A percentile compares a stretch with the other conserved stretches of the same genome.
Evolutionary conservation across 768 basidiomycete species (phyloP).

Genomic region (Hysterangium stoloniferum): DNA sequence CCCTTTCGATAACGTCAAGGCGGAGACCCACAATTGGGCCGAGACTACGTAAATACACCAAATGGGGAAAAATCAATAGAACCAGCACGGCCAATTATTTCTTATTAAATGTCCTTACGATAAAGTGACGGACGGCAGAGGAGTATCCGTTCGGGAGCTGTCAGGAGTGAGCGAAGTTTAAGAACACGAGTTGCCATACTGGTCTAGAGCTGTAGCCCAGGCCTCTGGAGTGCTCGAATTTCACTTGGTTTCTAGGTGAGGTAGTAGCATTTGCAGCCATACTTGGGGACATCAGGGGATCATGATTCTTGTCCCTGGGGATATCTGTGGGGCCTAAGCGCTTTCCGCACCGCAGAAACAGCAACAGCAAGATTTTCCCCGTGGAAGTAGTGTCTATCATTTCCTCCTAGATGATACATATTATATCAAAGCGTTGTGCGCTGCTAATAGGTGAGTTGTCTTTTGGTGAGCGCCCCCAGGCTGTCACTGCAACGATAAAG

Average conservation of each 20-base stretch:
- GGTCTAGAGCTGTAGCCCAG: background rate
- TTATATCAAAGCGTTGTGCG: too few relatives aligned
- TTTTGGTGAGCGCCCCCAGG: too few relatives aligned
- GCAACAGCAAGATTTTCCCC: too few relatives aligned
- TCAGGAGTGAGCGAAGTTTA: background rate
- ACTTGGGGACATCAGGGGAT: background rate
- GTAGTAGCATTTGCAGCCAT: background rate
- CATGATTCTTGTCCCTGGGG: background rate
- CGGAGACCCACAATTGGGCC: constrained; percentile 5
- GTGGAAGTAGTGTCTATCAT: too few relatives aligned
- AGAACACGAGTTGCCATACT: background rate
- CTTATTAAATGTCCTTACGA: background rate
- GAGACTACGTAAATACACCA: background rate
- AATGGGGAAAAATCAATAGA: background rate
- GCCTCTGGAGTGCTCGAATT: background rate
- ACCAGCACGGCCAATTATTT: background rate
- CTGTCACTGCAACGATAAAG: too few relatives aligned
- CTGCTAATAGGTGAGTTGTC: too few relatives aligned
- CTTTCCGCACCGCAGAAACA: too few relatives aligned
- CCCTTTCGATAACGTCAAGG: background rate
- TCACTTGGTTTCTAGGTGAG: background rate
- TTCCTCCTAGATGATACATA: too few relatives aligned
- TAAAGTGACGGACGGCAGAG: background rate
- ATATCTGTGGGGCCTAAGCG: too few relatives aligned
- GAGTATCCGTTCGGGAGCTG: background rate